Base-by-base conservation (phyloP, 176 grass and related monocot genomes). In the Chloris gayana region DNA sequence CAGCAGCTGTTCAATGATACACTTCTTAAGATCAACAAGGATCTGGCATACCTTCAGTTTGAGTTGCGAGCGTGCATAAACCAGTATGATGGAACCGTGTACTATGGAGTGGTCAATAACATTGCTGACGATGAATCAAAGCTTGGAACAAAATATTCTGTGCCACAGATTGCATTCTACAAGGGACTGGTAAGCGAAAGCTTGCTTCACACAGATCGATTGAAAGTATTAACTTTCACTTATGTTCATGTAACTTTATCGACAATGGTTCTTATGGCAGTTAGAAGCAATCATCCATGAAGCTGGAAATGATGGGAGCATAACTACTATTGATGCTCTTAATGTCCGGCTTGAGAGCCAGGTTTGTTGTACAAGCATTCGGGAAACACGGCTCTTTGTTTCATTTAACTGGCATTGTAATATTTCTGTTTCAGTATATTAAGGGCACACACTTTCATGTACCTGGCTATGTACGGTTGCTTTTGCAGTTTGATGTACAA, bases 11-110 rank as follows among this genome's bases (percentile, higher is more conserved):
- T 98, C 75, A 91, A 92, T 19, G 86, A 95, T 38, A 84, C 65
- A 31, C 86, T 95, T 83, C 84, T 91, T 46, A 93, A 89, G 63
- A 89, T 95, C 76, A 98, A 98, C 37, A 90, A 93, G 62, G 90
- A 90, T 11, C 84, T 98, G 3, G 57, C 84, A 14, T 98, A 84
- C 38, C 77, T 95, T 70, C 86, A 95, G 72, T 89, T 98, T 60
- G 90, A 98, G 79, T 72, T 98, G 61, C 82, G 95, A 81, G 95
- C 95, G 45, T 93, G 95, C 80, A 85, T 85, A 65, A 86, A 98
- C 64, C 95, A 95, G 41, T 91, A 98, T 59, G 78, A 95, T 79
- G 95, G 95, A 33, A 79, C 54, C 3, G 78, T 98, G 17, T 88
- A 93, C 37, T 95, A 94, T 63, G 86, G 88, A 74, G 86, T 98